A percentile compares a stretch with the other conserved stretches of the same genome.
phyloP scores from a whole-genome alignment of 1,139 yeast species.

The Magnusiomyces paraingens region DNA sequence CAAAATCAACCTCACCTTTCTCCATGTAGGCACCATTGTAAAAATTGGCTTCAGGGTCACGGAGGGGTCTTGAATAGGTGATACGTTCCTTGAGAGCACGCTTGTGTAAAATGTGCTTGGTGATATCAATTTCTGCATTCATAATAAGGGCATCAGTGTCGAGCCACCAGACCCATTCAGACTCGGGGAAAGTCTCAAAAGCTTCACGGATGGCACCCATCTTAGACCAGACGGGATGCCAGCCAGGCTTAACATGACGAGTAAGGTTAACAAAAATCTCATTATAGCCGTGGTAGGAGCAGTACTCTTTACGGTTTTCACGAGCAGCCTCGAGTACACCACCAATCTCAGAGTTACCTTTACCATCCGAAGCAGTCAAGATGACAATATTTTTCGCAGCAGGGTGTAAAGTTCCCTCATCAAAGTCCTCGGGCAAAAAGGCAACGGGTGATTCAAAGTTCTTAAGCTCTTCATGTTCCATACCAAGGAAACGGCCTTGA shows the following conservation, averaged over 20 bases:
- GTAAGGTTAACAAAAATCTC: conserved; percentile 28
- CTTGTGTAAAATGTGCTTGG: conserved; percentile 29
- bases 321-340: conserved; percentile 25
- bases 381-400: conserved; percentile 26
- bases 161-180: conserved; percentile 35
- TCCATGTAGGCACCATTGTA: conserved; percentile 18
- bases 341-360: conserved; percentile 23
- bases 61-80: conserved; percentile 20
- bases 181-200: conserved; percentile 27
- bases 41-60: conserved; percentile 18
- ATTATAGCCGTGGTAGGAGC: conserved; percentile 29
- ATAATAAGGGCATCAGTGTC: conserved; percentile 31
- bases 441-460: conserved; percentile 6
- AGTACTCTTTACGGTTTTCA: conserved; percentile 31
- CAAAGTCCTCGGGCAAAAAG: conserved; percentile 8
- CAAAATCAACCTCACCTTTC: conserved; percentile 20
- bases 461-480: conserved; percentile 12
- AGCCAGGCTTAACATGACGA: conserved; percentile 17
- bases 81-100: conserved; percentile 24
- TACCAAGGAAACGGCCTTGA: conserved; percentile 8
- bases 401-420: conserved; percentile 21
- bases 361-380: conserved; percentile 30
- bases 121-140: conserved; percentile 29
- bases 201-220: conserved; percentile 29
- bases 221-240: conserved; percentile 29